Conservation (phyloP, 768 basidiomycete genomes). For the Boletellus ananas region DNA sequence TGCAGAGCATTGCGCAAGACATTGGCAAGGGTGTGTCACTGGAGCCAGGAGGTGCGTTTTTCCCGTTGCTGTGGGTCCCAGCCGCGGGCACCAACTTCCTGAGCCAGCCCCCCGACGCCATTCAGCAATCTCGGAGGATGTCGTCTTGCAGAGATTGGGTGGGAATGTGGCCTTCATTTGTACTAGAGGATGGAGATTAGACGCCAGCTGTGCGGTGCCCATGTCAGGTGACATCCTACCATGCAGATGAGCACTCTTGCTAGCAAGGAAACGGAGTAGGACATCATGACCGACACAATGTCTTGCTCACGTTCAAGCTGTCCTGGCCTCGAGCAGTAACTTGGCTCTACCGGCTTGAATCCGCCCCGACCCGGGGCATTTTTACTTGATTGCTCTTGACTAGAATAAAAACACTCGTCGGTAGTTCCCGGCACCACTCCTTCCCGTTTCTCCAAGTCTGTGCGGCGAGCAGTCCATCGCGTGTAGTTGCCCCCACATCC, state of each 20-base stretch:
- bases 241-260: no score
- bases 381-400: no score
- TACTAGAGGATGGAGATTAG: no score
- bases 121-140: neutral
- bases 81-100: slow-evolving; percentile 9
- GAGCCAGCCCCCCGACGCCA: slow-evolving; percentile 7
- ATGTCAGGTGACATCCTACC: no score
- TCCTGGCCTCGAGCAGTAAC: no score
- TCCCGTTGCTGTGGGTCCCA: no score
- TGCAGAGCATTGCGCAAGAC: slow-evolving; percentile 14
- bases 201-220: no score
- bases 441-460: slow-evolving; percentile 8
- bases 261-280: no score
- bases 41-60: slow-evolving; percentile 5
- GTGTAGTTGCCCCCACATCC: neutral
- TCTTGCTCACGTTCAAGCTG: no score
- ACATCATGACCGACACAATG: no score
- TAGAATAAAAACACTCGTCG: slow-evolving; percentile 11
- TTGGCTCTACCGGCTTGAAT: no score
- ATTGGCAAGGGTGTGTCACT: slow-evolving; percentile 19
- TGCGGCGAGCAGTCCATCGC: slow-evolving; percentile 6
- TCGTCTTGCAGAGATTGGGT: neutral
- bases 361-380: no score
- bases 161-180: neutral
- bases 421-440: slow-evolving; percentile 27